Evolutionary conservation across 768 basidiomycete species (phyloP).

Genomic region (Atractiella rhizophila): DNA sequence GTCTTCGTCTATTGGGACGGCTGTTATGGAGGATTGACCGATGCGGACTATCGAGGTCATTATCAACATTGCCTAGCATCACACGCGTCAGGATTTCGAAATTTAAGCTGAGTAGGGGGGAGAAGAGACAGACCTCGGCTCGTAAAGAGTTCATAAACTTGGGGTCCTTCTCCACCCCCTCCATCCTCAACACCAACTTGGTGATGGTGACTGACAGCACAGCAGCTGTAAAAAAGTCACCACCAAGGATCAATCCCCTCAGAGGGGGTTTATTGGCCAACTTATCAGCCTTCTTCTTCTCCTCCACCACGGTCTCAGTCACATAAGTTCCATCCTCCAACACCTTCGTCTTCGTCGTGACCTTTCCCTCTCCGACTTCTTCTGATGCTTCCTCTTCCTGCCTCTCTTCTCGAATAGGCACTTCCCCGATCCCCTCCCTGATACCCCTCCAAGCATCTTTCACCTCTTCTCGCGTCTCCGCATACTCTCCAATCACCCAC

Average conservation of each 20-base stretch:
- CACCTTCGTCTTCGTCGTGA: constrained; percentile 37
- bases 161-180: constrained; percentile 28
- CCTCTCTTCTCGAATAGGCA: constrained; percentile 44
- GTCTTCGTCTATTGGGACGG: constrained; percentile 92
- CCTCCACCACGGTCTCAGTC: constrained; percentile 52
- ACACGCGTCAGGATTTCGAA: not conserved
- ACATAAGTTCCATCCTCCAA: constrained; percentile 94
- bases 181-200: constrained; percentile 61
- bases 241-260: constrained; percentile 65
- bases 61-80: constrained; percentile 65
- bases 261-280: constrained; percentile 73
- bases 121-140: constrained; percentile 40
- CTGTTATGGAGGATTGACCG: constrained; percentile 84
- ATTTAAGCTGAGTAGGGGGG: not conserved
- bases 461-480: constrained; percentile 33
- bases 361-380: constrained; percentile 24
- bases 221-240: constrained; percentile 89
- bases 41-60: constrained; percentile 94
- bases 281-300: constrained; percentile 47
- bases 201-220: constrained; percentile 72
- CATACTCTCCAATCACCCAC: constrained; percentile 97
- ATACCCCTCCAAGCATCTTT: constrained; percentile 48
- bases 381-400: constrained; percentile 26
- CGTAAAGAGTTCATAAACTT: constrained; percentile 44
- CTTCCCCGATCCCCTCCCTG: constrained; percentile 68